Base-by-base conservation (phyloP, 164 flowering plant genomes). In the Protea cynaroides region DNA sequence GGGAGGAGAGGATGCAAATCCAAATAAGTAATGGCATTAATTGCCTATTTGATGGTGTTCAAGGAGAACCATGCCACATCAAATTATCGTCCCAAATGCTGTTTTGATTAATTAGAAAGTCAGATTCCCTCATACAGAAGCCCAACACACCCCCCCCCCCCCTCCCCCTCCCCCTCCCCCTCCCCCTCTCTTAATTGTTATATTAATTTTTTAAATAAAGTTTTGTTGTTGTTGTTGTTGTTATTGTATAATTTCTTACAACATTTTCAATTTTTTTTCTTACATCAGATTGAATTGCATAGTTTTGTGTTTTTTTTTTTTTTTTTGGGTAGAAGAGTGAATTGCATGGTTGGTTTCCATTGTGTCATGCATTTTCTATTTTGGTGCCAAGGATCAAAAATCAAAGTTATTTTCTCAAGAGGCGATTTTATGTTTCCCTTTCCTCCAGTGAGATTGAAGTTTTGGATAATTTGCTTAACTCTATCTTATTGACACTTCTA, bases 61-160 rank as follows among this genome's bases (percentile, higher is more conserved):
- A 95, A 95, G 82, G 96, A 97, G 61, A 95, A 95, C 78, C 84
- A 90, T 90, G 0, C 99, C 99, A 15, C 99, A 95, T 81, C 97
- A 92, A 63, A 92, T 92, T 59, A 90, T 95, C 74, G 99, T 95
- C 49, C 99, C 99, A 15, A 95, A 95, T 86, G 99, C 99, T 72
- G 99, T 95, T 72, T 67, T 95, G 76, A 97, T 95, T 23, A 95
- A 95, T 66, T 95, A 97, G 99, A 95, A 95, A 97, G 99, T 95
- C 38, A 52, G 77, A 47, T 57, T 8, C 67, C 17, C 58, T 36
- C 54, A 15, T 1, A 5, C 19, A 15, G 17, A 1, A 29, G 4
- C 34, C 4, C 34, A 29, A n/a, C n/a, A n/a, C n/a, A n/a, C n/a
- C n/a, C n/a, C n/a, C n/a, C n/a, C n/a, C n/a, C n/a, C n/a, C n/a